Evolutionary conservation across 2,329 filamentous ascomycete species (phyloP).

Genomic region (Diaporthe eres): DNA sequence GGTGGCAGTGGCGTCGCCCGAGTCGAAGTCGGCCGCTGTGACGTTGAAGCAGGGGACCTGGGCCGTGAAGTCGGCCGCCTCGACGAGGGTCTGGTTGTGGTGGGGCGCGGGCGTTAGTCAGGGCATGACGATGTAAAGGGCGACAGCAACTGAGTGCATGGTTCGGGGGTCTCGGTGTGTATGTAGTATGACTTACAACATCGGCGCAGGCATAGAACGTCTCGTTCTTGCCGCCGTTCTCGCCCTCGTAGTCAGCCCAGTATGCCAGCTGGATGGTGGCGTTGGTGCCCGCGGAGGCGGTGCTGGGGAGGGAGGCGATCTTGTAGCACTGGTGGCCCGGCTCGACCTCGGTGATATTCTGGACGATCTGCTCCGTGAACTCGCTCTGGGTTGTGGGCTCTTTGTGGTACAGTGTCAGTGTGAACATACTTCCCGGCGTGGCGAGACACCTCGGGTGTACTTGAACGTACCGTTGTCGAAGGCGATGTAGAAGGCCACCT

Average conservation of each 20-base stretch:
- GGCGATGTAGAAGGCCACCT: constrained; percentile 64
- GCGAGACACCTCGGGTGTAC: neutral
- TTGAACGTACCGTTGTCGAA: constrained; percentile 41
- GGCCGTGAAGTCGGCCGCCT: constrained; percentile 47
- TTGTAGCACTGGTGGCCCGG: constrained; percentile 62
- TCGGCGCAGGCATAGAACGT: constrained; percentile 57
- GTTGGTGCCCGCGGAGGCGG: constrained; percentile 56
- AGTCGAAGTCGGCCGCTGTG: constrained; percentile 50
- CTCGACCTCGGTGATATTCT: constrained; percentile 55
- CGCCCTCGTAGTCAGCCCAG: constrained; percentile 58
- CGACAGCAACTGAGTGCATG: too few relatives aligned
- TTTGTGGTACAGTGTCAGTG: constrained; percentile 40
- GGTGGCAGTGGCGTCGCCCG: constrained; percentile 44
- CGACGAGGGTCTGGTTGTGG: constrained; percentile 51
- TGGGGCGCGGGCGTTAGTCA: neutral
- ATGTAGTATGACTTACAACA: constrained; percentile 48
- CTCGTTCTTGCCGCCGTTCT: constrained; percentile 51
- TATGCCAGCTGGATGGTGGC: constrained; percentile 66
- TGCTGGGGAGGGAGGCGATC: constrained; percentile 52
- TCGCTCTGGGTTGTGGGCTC: constrained; percentile 58
- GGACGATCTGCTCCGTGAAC: constrained; percentile 57
- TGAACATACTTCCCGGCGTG: neutral
- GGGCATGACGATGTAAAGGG: too few relatives aligned
- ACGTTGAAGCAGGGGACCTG: constrained; percentile 55
- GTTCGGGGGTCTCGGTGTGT: too few relatives aligned